Conservation (phyloP, 2,329 filamentous ascomycete species). For the Fusarium haematococcum region DNA sequence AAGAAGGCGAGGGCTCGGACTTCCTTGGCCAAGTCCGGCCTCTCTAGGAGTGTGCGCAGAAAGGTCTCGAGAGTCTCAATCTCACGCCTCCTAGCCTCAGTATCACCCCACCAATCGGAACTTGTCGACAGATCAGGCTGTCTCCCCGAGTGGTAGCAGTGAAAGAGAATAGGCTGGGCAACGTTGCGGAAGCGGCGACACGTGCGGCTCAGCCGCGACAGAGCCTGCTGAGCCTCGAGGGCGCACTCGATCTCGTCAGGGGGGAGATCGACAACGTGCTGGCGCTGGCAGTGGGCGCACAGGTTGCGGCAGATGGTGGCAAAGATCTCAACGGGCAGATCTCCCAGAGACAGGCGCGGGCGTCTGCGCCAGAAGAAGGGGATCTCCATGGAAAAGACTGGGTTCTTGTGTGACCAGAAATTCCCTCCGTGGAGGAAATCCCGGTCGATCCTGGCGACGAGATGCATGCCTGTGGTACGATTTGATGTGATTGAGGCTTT, state of each 20-base stretch:
- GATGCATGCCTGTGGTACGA: constrained; percentile 35
- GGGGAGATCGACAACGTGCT: constrained; percentile 43
- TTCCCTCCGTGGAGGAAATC: constrained; percentile 36
- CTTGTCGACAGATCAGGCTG: constrained; percentile 26
- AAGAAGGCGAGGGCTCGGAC: constrained; percentile 43
- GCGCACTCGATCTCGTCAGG: constrained; percentile 36
- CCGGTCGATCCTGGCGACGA: constrained; percentile 36
- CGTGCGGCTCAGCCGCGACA: constrained; percentile 44
- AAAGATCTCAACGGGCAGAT: constrained; percentile 43
- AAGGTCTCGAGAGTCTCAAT: constrained; percentile 37
- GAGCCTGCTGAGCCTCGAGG: constrained; percentile 40
- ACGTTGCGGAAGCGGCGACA: constrained; percentile 37
- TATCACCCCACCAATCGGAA: constrained; percentile 27
- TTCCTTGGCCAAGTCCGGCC: constrained; percentile 41
- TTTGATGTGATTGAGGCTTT: constrained; percentile 3
- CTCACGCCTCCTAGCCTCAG: constrained; percentile 21
- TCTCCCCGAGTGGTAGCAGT: constrained; percentile 41
- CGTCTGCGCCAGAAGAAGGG: constrained; percentile 24
- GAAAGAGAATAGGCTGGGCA: constrained; percentile 42
- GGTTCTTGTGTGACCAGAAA: constrained; percentile 24
- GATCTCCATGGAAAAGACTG: constrained; percentile 17
- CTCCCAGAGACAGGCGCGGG: constrained; percentile 30
- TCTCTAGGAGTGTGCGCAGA: constrained; percentile 39
- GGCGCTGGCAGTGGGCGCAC: constrained; percentile 41
- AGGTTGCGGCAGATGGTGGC: constrained; percentile 43